A percentile compares a stretch with the other conserved stretches of the same genome.
phyloP scores from a whole-genome alignment of 148 eudicot species.

The Chenopodium berlandieri region DNA sequence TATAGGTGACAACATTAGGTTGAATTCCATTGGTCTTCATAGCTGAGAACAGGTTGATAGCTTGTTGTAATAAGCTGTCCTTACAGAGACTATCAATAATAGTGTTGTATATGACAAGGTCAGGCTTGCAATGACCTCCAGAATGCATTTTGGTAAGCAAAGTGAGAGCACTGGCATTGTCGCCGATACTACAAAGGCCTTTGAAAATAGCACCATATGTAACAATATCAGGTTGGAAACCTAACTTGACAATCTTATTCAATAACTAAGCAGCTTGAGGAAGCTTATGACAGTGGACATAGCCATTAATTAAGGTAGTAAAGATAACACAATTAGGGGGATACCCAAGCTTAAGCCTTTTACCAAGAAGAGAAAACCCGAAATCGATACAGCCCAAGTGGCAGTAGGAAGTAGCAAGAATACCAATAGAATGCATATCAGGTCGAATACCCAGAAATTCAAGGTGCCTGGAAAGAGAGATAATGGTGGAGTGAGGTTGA shows the following conservation, averaged over 20 bases:
- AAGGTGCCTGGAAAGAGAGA: conserved; percentile 13
- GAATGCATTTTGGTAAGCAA: conserved; percentile 21
- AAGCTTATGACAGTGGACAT: background rate
- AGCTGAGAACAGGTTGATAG: background rate
- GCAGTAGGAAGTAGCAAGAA: conserved; percentile 18
- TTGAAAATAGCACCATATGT: conserved; percentile 29
- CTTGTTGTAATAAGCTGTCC: background rate
- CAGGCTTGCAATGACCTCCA: background rate
- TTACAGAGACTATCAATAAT: conserved; percentile 26
- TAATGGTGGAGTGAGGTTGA: background rate
- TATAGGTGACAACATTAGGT: conserved; percentile 22
- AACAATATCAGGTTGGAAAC: background rate
- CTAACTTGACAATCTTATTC: conserved; percentile 5
- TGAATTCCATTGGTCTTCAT: conserved; percentile 13
- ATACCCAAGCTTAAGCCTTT: conserved; percentile 17
- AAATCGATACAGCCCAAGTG: conserved; percentile 6
- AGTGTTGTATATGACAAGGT: conserved; percentile 6
- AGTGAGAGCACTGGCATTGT: conserved; percentile 25
- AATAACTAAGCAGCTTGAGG: background rate
- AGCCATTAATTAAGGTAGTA: background rate
- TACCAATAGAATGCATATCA: background rate
- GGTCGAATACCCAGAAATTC: conserved; percentile 2
- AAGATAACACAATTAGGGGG: background rate
- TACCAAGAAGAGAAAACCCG: conserved; percentile 11
- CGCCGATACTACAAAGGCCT: conserved; percentile 39